phyloP scores from a whole-genome alignment of 352 stramenopile species.

The Thalassiosira hispida region DNA sequence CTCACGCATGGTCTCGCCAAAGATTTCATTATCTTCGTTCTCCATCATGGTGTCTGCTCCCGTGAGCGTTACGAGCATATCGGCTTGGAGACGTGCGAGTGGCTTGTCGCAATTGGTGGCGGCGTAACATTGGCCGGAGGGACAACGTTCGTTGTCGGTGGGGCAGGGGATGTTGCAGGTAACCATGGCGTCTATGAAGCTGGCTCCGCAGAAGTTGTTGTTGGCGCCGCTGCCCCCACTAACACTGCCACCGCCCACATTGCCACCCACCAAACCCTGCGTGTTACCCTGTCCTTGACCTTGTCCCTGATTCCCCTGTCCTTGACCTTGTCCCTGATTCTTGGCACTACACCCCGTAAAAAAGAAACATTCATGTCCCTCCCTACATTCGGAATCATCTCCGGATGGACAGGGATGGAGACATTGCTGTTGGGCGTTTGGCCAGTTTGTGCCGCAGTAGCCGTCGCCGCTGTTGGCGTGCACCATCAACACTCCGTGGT shows the following conservation, averaged over 20 bases:
- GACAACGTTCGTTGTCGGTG: conserved; percentile 9
- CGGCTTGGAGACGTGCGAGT: background rate
- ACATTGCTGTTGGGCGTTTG: background rate
- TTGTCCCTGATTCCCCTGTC: background rate
- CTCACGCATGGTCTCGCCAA: conserved; percentile 32
- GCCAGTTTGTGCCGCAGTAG: too few relatives aligned
- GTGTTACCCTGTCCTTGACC: background rate
- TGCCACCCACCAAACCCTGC: background rate
- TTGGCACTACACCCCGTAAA: conserved; percentile 43
- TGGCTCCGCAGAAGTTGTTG: conserved; percentile 18
- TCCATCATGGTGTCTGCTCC: conserved; percentile 39
- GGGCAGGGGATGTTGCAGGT: conserved; percentile 15
- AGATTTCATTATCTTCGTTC: conserved; percentile 21
- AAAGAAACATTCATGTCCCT: conserved; percentile 22
- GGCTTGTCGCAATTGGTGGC: conserved; percentile 46
- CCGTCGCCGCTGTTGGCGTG: too few relatives aligned
- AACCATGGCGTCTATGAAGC: conserved; percentile 30
- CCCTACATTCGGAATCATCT: conserved; percentile 15
- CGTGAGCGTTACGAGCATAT: conserved; percentile 21
- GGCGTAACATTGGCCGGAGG: conserved; percentile 25
- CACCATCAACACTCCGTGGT: too few relatives aligned
- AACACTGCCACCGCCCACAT: background rate
- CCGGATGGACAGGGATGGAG: conserved; percentile 12
- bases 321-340: conserved; percentile 3
- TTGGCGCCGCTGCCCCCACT: background rate